Evolutionary conservation across 2,329 filamentous ascomycete genomes (phyloP), one percentile per base, ranked within the genome.

Genomic region (Trichoderma endophyticum): DNA sequence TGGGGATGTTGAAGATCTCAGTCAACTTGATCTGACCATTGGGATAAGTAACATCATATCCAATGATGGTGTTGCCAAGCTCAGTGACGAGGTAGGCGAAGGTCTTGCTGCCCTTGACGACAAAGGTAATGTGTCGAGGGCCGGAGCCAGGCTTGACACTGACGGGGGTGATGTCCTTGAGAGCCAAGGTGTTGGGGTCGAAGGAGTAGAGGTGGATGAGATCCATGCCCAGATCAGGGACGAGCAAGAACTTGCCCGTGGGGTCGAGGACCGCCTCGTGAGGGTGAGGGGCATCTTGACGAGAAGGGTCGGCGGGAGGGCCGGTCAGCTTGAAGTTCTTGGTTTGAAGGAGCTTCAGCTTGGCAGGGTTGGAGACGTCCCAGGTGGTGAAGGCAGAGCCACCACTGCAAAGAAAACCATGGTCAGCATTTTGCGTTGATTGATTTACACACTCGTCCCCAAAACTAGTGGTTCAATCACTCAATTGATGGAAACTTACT

Each of bases 231-330:
- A 94, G 84, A 75, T 93, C 91, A 1, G 91, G 90, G 9, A 89
- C 85, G 9, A 92, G 77, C 32, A 92, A 76, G 79, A 87, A 93
- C n/a, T 83, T 77, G 6, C 86, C 87, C 2, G 88, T 91, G 7
- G 91, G 91, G 77, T 93, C 91, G 39, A 91, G 78, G 66, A 91
- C 78, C n/a, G 87, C 86, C 77, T 91, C 82, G 79, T 93, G 91
- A 21, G 90, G 90, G 77, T 91, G 89, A 3, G 90, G 83, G 7
- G 84, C 82, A 56, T 87, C 83, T 79, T 92, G 89, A 66, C 87
- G 86, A 6, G 80, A 77, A 2, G 81, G 77, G 69, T 81, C 77
- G 39, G 82, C 77, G 1, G 83, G 83, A 4, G 82, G 80, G 8
- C 79, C 76, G 11, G 75, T 73, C 73, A 86, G 77, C 66, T 78